A percentile compares a stretch with the other conserved stretches of the same genome.
phyloP scores from a whole-genome alignment of 1,284 basidiomycete species.

The Puccinia polysora region DNA sequence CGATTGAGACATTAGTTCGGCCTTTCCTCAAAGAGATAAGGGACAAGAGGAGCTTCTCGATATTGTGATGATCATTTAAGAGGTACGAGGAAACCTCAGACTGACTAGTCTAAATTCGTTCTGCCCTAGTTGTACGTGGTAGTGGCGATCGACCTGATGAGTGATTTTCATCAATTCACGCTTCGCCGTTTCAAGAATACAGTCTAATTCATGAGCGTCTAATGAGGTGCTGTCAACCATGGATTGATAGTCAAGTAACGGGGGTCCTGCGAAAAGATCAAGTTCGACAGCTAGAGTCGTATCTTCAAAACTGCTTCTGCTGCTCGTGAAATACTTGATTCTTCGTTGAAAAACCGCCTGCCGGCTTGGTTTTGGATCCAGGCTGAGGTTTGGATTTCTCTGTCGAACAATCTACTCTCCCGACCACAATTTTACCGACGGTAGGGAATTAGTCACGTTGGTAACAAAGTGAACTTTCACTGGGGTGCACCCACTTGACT shows the following conservation, averaged over 20 bases:
- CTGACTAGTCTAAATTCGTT: no score
- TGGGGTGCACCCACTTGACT: conserved; percentile 6
- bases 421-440: not conserved
- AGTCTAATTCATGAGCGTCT: not conserved
- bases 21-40: no score
- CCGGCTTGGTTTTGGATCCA: not conserved
- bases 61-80: no score
- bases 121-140: no score
- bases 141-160: no score
- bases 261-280: not conserved
- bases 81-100: no score
- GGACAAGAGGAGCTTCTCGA: no score
- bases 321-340: conserved; percentile 1
- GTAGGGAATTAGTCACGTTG: no score
- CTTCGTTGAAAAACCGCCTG: conserved; percentile 22
- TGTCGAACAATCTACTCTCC: conserved; percentile 3
- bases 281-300: not conserved
- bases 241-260: conserved; percentile 1
- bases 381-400: not conserved
- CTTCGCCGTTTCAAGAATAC: not conserved
- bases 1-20: no score
- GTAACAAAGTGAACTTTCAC: not conserved
- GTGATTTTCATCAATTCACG: not conserved
- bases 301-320: conserved; percentile 11
- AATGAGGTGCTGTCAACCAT: not conserved